A percentile compares a stretch with the other conserved stretches of the same genome.
These are phyloP conservation scores for Ustilago hordei DNA, from an alignment of 1,284 basidiomycete genomes.

Conservation along the genomic window DNA sequence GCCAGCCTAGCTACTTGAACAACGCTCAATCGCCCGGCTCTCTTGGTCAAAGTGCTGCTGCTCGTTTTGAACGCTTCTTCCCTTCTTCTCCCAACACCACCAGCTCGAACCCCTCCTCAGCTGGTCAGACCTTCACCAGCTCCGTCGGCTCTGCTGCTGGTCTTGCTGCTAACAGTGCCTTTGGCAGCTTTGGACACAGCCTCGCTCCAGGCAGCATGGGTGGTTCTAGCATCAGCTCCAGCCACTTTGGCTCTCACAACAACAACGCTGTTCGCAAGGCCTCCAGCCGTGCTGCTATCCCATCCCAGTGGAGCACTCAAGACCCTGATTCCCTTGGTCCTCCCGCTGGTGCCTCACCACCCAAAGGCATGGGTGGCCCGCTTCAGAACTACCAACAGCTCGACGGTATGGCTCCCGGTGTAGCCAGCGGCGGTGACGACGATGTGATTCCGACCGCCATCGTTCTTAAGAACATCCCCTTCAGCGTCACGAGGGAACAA, in stretches of 20 bases:
- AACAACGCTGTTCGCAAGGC: slow-evolving; percentile 31
- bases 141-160: slow-evolving; percentile 41
- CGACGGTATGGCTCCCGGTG: background rate
- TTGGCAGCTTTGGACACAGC: slow-evolving; percentile 56
- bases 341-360: slow-evolving; percentile 35
- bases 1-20: slow-evolving; percentile 28
- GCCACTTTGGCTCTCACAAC: slow-evolving; percentile 40
- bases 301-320: slow-evolving; percentile 46
- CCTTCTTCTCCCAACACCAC: slow-evolving; percentile 40
- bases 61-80: slow-evolving; percentile 65
- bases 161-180: slow-evolving; percentile 47
- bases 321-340: slow-evolving; percentile 37
- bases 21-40: slow-evolving; percentile 22
- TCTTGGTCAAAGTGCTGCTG: slow-evolving; percentile 53
- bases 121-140: slow-evolving; percentile 42
- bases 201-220: slow-evolving; percentile 42
- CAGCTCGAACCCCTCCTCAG: slow-evolving; percentile 34
- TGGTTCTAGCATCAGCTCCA: slow-evolving; percentile 34
- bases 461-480: slow-evolving; percentile 99
- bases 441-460: slow-evolving; percentile 99
- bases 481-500: slow-evolving; percentile 95
- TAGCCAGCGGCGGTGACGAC: slow-evolving; percentile 75
- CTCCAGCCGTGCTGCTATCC: slow-evolving; percentile 45
- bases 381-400: slow-evolving; percentile 22
- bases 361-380: slow-evolving; percentile 14